Base-by-base conservation (phyloP, 805 yeast species). In the Pichia kluyveri region DNA sequence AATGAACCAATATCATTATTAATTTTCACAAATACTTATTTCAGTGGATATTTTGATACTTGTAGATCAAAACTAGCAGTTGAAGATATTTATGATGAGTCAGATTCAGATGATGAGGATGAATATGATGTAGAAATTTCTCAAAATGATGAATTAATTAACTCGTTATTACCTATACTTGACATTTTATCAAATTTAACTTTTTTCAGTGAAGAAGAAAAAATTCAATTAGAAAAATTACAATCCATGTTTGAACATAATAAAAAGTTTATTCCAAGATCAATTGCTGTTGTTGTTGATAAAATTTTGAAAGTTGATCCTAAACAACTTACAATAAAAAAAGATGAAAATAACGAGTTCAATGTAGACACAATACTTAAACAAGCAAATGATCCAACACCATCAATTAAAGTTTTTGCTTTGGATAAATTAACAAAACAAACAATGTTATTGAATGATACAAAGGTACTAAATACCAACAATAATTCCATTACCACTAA, bases 331-430 rank as follows among this genome's bases (percentile, higher is more conserved):
- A 10, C 23, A 8, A 14, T 38, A 4, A 14, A 26, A 34, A 7
- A 34, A 19, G 11, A 28, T 0, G 46, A 49, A 15, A 49, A 51
- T 40, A 70, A 68, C 11, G 48, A 59, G 8, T 76, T 81, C 42
- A 61, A 62, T 51, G 65, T 84, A 42, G 72, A 75, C 15, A 69
- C 77, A 32, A 96, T 96, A 0, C 66, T 86, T 37, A 68, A 75
- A 1, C 77, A 81, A 50, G 63, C 93, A 40, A 80, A 79, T 48
- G 96, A 90, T 63, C 85, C 90, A 0, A 66, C 84, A 40, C 82
- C 86, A 4, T 96, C 98, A 0, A 77, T 91, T 2, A 71, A 89
- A 46, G 98, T 95, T 0, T 89, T 86, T 62, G 98, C 98, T 0
- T 66, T 93, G 9, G 77, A 76, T 52, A 63, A 81, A 26, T 62